Evolutionary conservation across 2,329 filamentous ascomycete species (phyloP), one percentile per base, ranked within the genome.

Genomic region (Cladophialophora exuberans): DNA sequence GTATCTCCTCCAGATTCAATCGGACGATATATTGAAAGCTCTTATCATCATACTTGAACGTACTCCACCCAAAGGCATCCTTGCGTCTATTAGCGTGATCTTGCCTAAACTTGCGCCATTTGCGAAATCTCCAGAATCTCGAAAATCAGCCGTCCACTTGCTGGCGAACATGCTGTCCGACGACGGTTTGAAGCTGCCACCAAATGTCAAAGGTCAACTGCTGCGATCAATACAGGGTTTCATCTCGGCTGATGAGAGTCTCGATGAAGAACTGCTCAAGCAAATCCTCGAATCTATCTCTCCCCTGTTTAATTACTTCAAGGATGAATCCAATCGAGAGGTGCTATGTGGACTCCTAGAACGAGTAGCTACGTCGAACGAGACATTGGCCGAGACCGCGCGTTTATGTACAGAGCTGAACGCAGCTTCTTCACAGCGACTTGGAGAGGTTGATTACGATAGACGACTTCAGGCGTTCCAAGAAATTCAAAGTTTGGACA

Each of bases 371-470:
- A 74, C 79, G 6, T 83, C 83, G 41, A 84, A 90, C 55, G 63
- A 79, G 3, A 78, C 81, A 0, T 75, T 92, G 0, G 79, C 84
- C 49, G 79, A 90, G 54, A 87, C 90, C 2, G 73, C 75, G 4
- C 48, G 36, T 11, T 76, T 97, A 2, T 96, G 90, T 65, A 75
- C 81, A 23, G 86, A 89, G 57, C 79, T 99, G 50, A 97, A 99
- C 66, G 86, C 94, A 0, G 90, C 88, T 65, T 85, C 84, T 1
- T 76, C 78, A 42, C 82, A 80, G 22, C 85, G 85, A 39, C 78
- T 99, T 17, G 90, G 94, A 64, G 89, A 96, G 66, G 87, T 91
- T 1, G 89, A 97, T 72, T 97, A 96, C 67, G 89, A 95, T 62
- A 84, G 83, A 53, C 86, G 94, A 13, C 80, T 96, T 4, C 75